Base-by-base conservation (phyloP, 495 filamentous ascomycete species). In the Talaromyces borbonicus region DNA sequence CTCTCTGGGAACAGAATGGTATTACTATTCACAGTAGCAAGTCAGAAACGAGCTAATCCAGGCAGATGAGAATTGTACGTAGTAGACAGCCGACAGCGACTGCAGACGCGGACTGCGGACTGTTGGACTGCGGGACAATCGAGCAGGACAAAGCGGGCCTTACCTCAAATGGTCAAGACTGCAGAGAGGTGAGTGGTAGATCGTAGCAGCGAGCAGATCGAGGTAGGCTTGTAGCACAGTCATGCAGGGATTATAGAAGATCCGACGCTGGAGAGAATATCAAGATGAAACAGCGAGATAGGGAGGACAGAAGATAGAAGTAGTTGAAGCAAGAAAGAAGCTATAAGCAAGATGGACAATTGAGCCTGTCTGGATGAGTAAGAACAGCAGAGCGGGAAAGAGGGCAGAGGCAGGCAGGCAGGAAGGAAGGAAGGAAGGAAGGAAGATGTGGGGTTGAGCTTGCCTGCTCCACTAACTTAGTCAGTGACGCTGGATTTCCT, bases 371-470 rank as follows among this genome's bases (percentile, higher is more conserved):
- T 48, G 40, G 41, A 50, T 46, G 18, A 38, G 43, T 39, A 23
- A 41, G 44, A 50, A 33, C 33, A 31, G 47, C 27, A 43, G 52
- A 40, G 33, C 43, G 48, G 37, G 8, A 52, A 41, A 16, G 49
- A 49, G 20, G 50, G 46, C 49, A 23, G 43, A 29, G 41, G 48
- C 43, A 38, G 35, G 43, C 37, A 43, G 49, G 50, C 36, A 44
- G 39, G 47, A 40, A 54, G 40, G 35, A 44, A 47, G 40, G 56
- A 46, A 53, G 40, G 47, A 54, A 49, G 42, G 51, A 56, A 49
- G 48, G 48, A 52, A 52, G 46, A 63, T 61, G 59, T 64, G 58
- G 62, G 38, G 38, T 24, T 20, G 20, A 41, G 38, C 38, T 4
- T 15, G 38, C 11, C 38, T 41, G 14, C 31, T 41, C 38, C 38